A percentile compares a stretch with the other conserved stretches of the same genome.
phyloP scores from a whole-genome alignment of 169 alveolate genomes.

The Plasmodium yoelii region DNA sequence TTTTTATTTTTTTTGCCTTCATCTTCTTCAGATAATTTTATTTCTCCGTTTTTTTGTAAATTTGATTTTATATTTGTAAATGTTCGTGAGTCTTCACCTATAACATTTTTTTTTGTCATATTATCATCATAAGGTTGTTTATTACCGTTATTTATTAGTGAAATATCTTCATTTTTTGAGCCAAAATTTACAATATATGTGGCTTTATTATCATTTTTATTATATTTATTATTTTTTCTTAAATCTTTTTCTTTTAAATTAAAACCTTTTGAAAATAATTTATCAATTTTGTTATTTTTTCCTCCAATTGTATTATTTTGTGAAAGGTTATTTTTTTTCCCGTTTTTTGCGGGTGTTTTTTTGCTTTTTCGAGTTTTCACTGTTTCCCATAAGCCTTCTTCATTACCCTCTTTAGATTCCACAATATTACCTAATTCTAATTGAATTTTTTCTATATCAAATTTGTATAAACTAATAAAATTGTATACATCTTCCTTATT shows the following conservation, averaged over 20 bases:
- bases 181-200: slow-evolving; percentile 7
- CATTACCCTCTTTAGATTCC: slow-evolving; percentile 75
- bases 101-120: slow-evolving; percentile 10
- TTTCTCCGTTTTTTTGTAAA: slow-evolving; percentile 11
- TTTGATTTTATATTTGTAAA: slow-evolving; percentile 19
- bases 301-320: slow-evolving; percentile 15
- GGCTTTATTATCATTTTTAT: slow-evolving; percentile 16
- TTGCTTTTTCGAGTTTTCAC: slow-evolving; percentile 67
- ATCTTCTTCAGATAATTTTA: slow-evolving; percentile 30
- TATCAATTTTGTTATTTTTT: slow-evolving; percentile 36
- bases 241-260: slow-evolving; percentile 39
- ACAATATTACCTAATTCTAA: slow-evolving; percentile 64
- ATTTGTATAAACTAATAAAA: slow-evolving; percentile 63
- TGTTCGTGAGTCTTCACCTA: slow-evolving; percentile 19
- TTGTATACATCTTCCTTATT: slow-evolving; percentile 69
- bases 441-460: slow-evolving; percentile 71
- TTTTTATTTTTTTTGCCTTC: slow-evolving; percentile 24
- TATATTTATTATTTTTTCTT: slow-evolving; percentile 31
- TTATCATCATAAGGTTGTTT: slow-evolving; percentile 42
- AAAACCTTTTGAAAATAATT: slow-evolving; percentile 62
- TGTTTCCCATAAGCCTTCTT: slow-evolving; percentile 68
- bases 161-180: slow-evolving; percentile 30
- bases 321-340: slow-evolving; percentile 28
- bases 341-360: slow-evolving; percentile 38
- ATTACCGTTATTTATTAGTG: slow-evolving; percentile 32